Evolutionary conservation across 2,329 filamentous ascomycete species (phyloP), one percentile per base, ranked within the genome.

Genomic region (Fusarium siculi): DNA sequence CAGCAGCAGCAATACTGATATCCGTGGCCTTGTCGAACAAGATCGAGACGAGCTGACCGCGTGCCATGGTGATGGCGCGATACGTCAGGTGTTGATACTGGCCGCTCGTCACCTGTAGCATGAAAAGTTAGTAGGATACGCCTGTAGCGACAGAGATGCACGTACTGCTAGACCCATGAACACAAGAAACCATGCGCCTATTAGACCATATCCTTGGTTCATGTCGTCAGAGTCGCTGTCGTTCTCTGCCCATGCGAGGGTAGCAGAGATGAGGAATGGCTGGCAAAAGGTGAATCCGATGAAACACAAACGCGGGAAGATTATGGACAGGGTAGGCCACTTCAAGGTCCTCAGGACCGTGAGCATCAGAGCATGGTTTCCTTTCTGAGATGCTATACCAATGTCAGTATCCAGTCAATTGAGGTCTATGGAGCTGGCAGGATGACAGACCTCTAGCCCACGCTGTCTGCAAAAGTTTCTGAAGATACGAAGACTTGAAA

Each of bases 11-110:
- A 11, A 81, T 72, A 7, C 71, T 75, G 21, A 82, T 66, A 18
- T 74, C 63, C 3, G 75, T 77, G 16, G 77, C 78, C 46, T 81
- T 78, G 44, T 72, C 59, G 37, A 80, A 80, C 5, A 76, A 18
- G 3, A 82, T 66, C 0, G 79, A 73, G 8, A 78, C 68, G 4
- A 83, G 74, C 21, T 75, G 72, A 1, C 76, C 80, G 15, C 84
- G 77, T 4, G 72, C 60, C 75, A 81, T 81, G 12, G 76, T 77
- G 19, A 77, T 63, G 19, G 72, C 74, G 1, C 83, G 81, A 32
- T 60, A 72, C 0, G 77, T 74, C 32, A 79, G 57, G 18, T 75
- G 70, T 16, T 74, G 63, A 4, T 74, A 70, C 34, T 72, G 71
- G 19, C 63, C 55, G 2, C 32, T 56, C 19, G 68, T 56, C 7